These are phyloP conservation scores for Funneliformis caledonium DNA, from an alignment of 371 early-diverging fungal species.

Conservation along the genomic window DNA sequence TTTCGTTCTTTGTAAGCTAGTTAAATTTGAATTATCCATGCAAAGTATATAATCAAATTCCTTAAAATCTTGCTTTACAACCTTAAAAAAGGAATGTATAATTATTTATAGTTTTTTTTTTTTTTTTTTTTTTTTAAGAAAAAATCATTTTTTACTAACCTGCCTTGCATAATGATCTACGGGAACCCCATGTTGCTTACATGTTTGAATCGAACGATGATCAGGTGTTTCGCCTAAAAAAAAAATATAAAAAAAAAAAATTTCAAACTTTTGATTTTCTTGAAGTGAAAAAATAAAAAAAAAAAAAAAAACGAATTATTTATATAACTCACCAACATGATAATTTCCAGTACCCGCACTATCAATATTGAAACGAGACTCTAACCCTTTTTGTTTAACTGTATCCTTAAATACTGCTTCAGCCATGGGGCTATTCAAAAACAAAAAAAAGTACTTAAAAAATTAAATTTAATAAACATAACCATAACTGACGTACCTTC, in stretches of 20 bases:
- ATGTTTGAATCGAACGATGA: conserved; percentile 69
- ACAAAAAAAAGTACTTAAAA: too few species aligned
- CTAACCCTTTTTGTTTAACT: conserved; percentile 64
- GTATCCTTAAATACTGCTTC: conserved; percentile 88
- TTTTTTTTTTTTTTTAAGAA: too few species aligned
- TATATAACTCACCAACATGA: conserved; percentile 58
- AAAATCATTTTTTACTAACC: conserved; percentile 43
- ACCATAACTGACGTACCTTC: conserved; percentile 42
- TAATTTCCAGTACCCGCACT: conserved; percentile 88
- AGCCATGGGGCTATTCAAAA: conserved; percentile 73
- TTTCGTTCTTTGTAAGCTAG: conserved; percentile 60
- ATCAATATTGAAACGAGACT: conserved; percentile 75
- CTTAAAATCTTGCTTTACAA: conserved; percentile 63
- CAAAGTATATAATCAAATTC: conserved; percentile 87
- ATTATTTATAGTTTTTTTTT: background rate
- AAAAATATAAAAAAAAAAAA: background rate
- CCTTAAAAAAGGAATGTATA: conserved; percentile 42
- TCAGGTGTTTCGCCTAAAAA: conserved; percentile 78
- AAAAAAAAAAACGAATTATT: background rate
- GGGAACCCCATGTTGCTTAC: conserved; percentile 77
- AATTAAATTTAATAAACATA: background rate
- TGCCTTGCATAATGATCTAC: conserved; percentile 80
- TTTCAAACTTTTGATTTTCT: too few species aligned
- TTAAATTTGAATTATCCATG: conserved; percentile 82
- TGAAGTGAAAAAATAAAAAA: conserved; percentile 32